Conservation (phyloP, 2,329 filamentous ascomycete genomes). For the Monilinia fructicola region DNA sequence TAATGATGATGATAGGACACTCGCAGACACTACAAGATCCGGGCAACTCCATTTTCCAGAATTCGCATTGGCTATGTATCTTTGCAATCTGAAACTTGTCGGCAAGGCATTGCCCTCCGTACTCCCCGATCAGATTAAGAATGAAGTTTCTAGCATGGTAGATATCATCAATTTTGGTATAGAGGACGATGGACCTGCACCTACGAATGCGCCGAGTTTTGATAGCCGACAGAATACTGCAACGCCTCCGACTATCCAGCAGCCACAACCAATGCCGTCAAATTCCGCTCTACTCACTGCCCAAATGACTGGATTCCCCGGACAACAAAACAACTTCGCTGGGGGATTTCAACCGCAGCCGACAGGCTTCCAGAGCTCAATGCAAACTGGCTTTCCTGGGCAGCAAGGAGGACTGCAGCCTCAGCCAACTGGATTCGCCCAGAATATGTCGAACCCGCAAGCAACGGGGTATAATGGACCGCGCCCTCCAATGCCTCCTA, state of each 20-base stretch:
- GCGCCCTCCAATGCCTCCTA: slow-evolving; percentile 73
- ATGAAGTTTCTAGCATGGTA: slow-evolving; percentile 99
- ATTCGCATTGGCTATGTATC: slow-evolving; percentile 96
- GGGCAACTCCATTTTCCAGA: slow-evolving; percentile 96
- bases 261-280: slow-evolving; percentile 72
- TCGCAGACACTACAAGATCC: slow-evolving; percentile 93
- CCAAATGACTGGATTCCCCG: slow-evolving; percentile 68
- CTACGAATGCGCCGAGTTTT: slow-evolving; percentile 70
- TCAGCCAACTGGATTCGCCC: slow-evolving; percentile 67
- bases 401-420: slow-evolving; percentile 61
- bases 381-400: slow-evolving; percentile 56
- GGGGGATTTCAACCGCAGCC: slow-evolving; percentile 48
- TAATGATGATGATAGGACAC: slow-evolving; percentile 58
- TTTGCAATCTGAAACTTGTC: slow-evolving; percentile 90
- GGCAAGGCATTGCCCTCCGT: slow-evolving; percentile 74
- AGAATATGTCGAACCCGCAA: slow-evolving; percentile 66
- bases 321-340: slow-evolving; percentile 47
- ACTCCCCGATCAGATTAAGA: slow-evolving; percentile 84
- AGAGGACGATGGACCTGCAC: slow-evolving; percentile 63
- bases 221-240: slow-evolving; percentile 54
- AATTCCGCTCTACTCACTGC: slow-evolving; percentile 64
- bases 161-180: slow-evolving; percentile 98
- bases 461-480: slow-evolving; percentile 79
- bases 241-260: slow-evolving; percentile 58
- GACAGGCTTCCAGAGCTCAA: slow-evolving; percentile 46